Conservation (phyloP, 768 basidiomycete species). For the Gymnopilus dilepis region DNA sequence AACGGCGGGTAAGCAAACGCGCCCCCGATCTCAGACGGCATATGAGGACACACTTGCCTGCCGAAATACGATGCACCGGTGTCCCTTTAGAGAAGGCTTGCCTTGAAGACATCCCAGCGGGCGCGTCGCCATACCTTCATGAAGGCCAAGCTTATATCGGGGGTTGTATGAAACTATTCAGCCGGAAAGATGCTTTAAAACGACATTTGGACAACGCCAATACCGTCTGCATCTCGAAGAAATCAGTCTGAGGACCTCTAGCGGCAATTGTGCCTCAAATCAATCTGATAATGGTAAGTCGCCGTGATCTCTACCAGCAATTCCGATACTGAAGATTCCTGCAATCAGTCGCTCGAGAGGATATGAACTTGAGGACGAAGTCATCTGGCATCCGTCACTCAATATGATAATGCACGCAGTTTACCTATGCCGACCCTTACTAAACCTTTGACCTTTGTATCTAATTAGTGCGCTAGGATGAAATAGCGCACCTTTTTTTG, state of each 20-base stretch:
- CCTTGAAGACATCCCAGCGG: constrained; percentile 20
- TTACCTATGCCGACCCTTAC: neutral
- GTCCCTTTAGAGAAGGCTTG: constrained; percentile 31
- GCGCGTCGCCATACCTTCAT: constrained; percentile 33
- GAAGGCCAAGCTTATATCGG: constrained; percentile 40
- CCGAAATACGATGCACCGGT: constrained; percentile 44
- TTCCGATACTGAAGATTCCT: neutral
- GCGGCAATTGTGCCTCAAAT: neutral
- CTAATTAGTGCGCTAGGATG: neutral
- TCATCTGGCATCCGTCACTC: neutral
- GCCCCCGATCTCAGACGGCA: constrained; percentile 66
- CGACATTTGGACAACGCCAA: constrained; percentile 46
- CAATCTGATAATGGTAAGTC: constrained; percentile 6
- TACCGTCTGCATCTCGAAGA: constrained; percentile 28
- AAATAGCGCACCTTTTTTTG: neutral
- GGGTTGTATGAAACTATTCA: constrained; percentile 48
- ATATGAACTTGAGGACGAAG: neutral
- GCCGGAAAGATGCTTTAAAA: constrained; percentile 50
- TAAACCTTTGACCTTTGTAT: neutral
- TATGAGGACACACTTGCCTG: constrained; percentile 56
- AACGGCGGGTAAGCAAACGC: constrained; percentile 50
- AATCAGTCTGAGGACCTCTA: neutral
- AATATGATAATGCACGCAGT: neutral
- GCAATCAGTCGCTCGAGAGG: neutral
- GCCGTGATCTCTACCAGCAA: neutral